phyloP scores from a whole-genome alignment of 345 rosid species.

The Pistacia atlantica region DNA sequence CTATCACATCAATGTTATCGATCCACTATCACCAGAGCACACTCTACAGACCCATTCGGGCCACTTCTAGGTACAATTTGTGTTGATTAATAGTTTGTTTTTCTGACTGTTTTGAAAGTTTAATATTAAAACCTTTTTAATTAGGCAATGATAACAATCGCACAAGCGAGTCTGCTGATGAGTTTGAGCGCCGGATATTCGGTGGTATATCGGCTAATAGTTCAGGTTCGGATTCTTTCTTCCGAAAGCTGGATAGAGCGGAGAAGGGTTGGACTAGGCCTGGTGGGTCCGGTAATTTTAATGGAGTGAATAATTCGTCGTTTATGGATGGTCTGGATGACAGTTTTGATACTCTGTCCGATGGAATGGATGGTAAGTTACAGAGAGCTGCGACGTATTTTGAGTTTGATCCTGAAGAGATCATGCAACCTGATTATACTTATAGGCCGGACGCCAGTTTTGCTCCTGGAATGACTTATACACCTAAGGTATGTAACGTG shows the following conservation, averaged over 20 bases:
- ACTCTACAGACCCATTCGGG: constrained; percentile 31
- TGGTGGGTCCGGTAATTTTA: constrained; percentile 8
- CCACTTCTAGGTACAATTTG: constrained; percentile 27
- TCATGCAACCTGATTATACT: constrained; percentile 29
- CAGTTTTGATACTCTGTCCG: constrained; percentile 31
- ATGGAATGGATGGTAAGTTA: constrained; percentile 56
- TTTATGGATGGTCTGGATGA: constrained; percentile 24
- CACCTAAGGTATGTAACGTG: constrained; percentile 38
- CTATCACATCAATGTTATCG: constrained; percentile 23
- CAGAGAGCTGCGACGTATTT: constrained; percentile 41
- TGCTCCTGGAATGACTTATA: constrained; percentile 27
- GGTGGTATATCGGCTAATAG: constrained; percentile 30
- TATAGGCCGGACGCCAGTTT: constrained; percentile 47
- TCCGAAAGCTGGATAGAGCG: constrained; percentile 38
- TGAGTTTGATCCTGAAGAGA: constrained; percentile 37
- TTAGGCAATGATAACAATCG: constrained; percentile 18
- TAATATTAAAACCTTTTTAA: not conserved
- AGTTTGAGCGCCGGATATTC: constrained; percentile 42
- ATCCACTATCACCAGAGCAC: constrained; percentile 24
- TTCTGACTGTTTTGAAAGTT: not conserved
- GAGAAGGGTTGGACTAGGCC: constrained; percentile 24
- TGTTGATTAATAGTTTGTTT: not conserved
- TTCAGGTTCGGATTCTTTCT: constrained; percentile 30
- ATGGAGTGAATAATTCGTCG: not conserved
- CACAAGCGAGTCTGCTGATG: constrained; percentile 38